Evolutionary conservation across 345 rosid species (phyloP).

Genomic region (Populus euphratica): DNA sequence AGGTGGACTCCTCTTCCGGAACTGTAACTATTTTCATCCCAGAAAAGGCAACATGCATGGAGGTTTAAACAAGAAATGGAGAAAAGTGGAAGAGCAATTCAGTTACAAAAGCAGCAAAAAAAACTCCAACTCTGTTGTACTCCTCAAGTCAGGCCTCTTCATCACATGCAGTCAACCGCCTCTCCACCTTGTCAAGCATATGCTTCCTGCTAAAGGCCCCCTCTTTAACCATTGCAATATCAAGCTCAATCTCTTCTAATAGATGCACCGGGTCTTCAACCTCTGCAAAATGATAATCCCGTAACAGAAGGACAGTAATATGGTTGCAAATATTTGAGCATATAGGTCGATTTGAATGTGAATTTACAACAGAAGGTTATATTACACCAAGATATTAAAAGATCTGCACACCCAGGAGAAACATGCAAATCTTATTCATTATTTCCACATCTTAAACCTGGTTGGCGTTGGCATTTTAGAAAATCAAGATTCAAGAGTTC

Average conservation of each 20-base stretch:
- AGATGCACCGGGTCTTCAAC: conserved; percentile 43
- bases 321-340: neutral
- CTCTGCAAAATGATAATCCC: conserved; percentile 33
- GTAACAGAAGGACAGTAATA: neutral
- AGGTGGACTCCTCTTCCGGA: conserved; percentile 14
- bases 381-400: no score
- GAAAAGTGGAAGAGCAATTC: neutral
- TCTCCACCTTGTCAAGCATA: conserved; percentile 68
- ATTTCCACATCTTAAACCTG: no score
- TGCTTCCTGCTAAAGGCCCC: conserved; percentile 68
- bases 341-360: no score
- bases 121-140: conserved; percentile 43
- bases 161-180: conserved; percentile 66
- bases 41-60: conserved; percentile 7
- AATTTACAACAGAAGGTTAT: no score
- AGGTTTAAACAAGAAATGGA: conserved; percentile 8
- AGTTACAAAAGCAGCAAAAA: neutral
- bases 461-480: no score
- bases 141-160: conserved; percentile 43
- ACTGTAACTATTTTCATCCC: conserved; percentile 73
- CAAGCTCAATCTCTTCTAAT: conserved; percentile 54
- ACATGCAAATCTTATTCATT: no score
- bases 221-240: conserved; percentile 57
- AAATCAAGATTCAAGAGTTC: no score
- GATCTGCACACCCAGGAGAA: no score